Base-by-base conservation (phyloP, 164 flowering plant species). In the Annona cherimola region DNA sequence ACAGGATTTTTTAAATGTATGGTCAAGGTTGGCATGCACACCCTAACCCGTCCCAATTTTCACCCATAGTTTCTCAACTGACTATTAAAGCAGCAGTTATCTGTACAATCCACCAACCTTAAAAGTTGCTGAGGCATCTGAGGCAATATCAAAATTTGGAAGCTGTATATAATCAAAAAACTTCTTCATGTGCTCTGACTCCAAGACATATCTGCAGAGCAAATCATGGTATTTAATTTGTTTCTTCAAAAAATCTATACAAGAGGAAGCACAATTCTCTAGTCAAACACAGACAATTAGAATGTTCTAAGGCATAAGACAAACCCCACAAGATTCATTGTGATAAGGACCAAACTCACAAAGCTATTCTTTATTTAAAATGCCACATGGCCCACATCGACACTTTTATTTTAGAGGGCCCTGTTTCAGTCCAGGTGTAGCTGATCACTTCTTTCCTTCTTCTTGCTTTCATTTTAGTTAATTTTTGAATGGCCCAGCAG, bases 111-210 rank as follows among this genome's bases (percentile, higher is more conserved):
- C 65, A 69, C 69, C 35, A 61, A 93, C 99, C 97, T 91, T 95
- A 77, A 95, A 95, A 71, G 98, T 91, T 46, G 94, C 91, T 67
- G 94, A 85, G 68, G 96, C 98, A 87, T 93, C 98, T 45, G 99
- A 92, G 67, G 97, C 90, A 76, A 95, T 85, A 75, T 93, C 99
- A 75, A 95, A 95, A 82, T 91, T 89, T 54, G 98, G 94, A 67
- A 91, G 87, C 76, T 95, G 96, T 67, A 95, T 93, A 73, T 83
- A 90, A 73, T 86, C 90, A 80, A 95, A 95, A 74, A 95, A 91
- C 75, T 88, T 91, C 86, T 84, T 88, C 92, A 91, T 84, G 78
- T 90, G 91, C 68, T 81, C 82, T 0, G 96, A 89, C 70, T 88
- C 90, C 83, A 95, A 82, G 44, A 95, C 92, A 80, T 93, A 91